Evolutionary conservation across 345 rosid genomes (phyloP), one percentile per base, ranked within the genome.

Genomic region (Trapa incisa): DNA sequence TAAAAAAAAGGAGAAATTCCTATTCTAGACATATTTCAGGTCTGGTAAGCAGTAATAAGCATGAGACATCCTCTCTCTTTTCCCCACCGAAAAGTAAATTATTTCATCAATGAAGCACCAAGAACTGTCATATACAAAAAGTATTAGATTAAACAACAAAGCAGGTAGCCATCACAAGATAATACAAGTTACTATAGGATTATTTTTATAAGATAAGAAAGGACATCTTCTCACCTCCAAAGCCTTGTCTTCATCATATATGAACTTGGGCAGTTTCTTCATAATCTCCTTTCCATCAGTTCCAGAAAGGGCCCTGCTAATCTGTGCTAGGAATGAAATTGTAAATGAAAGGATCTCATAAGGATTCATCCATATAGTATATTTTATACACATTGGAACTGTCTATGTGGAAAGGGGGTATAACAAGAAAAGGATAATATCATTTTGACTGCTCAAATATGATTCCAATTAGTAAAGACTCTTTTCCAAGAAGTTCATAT

Each of bases 201-300:
- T 16, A n/a, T 0, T 41, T 41, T 41, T 41, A 41, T 41, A 41
- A 41, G 43, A 42, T 2, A 13, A 65, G 9, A 65, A 22, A 22
- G 37, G 6, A 29, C 41, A 32, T 74, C 39, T 56, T 35, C 82
- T 82, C 71, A 85, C 98, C 89, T 93, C 98, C 76, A 88, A 80
- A 72, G 89, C 89, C 73, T 89, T 92, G 65, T 92, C 97, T 81
- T 89, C 98, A 70, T 93, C 98, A 36, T 90, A 93, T n/a, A 93
- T 88, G 83, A 93, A 93, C 75, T 87, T 89, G 47, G 98, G 98
- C 79, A 93, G 85, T 70, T 80, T 93, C 84, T 85, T 90, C 98
- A 93, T 84, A 43, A 93, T 81, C 73, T 90, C 94, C 81, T 88
- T 93, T 41, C 81, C 67, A 80, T 93, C 87, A 72, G 91, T 80